A percentile compares a stretch with the other conserved stretches of the same genome.
Conservation (phyloP, 148 eudicot species). For the Camellia granthamiana region DNA sequence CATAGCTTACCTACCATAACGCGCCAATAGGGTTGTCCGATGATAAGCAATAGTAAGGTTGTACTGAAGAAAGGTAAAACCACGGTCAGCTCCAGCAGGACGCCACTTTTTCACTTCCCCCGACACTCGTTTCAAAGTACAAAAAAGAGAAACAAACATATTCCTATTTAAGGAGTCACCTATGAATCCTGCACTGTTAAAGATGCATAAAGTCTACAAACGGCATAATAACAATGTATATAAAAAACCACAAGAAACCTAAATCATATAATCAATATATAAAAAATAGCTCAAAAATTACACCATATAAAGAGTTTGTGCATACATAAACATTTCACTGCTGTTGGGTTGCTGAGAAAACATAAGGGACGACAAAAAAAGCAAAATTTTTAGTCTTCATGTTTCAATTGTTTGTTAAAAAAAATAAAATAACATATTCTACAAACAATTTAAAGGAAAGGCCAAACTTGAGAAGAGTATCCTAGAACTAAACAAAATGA, state of each 20-base stretch:
- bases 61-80: constrained; percentile 80
- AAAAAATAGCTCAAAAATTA: not conserved
- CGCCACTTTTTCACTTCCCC: constrained; percentile 94
- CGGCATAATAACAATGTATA: constrained; percentile 2
- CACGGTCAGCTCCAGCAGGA: constrained; percentile 93
- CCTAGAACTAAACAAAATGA: not conserved
- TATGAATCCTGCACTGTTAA: constrained; percentile 84
- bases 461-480: not conserved
- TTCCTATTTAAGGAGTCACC: constrained; percentile 97
- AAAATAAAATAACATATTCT: not conserved
- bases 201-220: constrained; percentile 32
- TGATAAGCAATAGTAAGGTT: constrained; percentile 93
- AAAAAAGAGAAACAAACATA: constrained; percentile 94
- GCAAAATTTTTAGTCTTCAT: not conserved
- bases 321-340: not conserved
- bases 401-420: too few relatives aligned
- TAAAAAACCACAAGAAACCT: not conserved
- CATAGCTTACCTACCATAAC: constrained; percentile 94
- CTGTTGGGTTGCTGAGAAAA: not conserved
- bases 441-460: not conserved
- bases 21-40: constrained; percentile 84
- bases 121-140: constrained; percentile 61
- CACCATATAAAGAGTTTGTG: not conserved
- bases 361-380: not conserved
- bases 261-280: not conserved